Conservation (phyloP, 2,329 filamentous ascomycete genomes). For the Colletotrichum incanum region DNA sequence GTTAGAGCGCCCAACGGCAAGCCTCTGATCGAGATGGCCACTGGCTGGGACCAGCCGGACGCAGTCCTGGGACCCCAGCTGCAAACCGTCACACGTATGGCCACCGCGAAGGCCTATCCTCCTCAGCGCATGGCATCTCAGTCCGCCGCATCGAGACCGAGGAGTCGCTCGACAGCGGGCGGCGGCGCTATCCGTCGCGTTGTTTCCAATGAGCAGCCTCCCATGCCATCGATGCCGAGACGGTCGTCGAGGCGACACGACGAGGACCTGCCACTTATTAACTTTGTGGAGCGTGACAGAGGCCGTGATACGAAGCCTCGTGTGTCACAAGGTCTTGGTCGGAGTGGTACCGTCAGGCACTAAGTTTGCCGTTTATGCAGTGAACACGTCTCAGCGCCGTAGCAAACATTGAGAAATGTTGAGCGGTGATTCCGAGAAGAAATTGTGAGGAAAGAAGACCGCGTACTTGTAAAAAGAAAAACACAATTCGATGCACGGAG, state of each 20-base stretch:
- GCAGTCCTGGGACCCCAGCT: conserved; percentile 30
- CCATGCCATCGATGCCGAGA: conserved; percentile 42
- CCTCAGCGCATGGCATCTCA: conserved; percentile 42
- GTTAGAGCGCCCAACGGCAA: conserved; percentile 58
- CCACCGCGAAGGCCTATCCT: conserved; percentile 36
- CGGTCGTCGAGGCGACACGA: conserved; percentile 38
- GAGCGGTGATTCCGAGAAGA: not conserved
- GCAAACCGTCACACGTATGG: conserved; percentile 38
- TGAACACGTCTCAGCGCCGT: not conserved
- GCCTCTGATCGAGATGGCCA: conserved; percentile 65
- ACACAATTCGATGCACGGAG: conserved; percentile 9
- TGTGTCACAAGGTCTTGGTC: conserved; percentile 30
- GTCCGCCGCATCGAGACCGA: conserved; percentile 31
- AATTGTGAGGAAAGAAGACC: not conserved
- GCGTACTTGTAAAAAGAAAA: not conserved
- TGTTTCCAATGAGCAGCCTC: conserved; percentile 43
- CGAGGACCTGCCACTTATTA: conserved; percentile 44
- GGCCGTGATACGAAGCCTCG: conserved; percentile 37
- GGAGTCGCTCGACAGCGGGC: conserved; percentile 42
- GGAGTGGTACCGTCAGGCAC: conserved; percentile 40
- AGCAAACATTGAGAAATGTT: not conserved
- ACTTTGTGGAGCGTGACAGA: conserved; percentile 42
- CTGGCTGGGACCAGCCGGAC: conserved; percentile 44
- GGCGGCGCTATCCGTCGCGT: conserved; percentile 31
- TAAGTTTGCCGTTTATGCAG: conserved; percentile 7